Evolutionary conservation across 192 early-diverging fungal species (phyloP).

Genomic region (Lunasporangiospora selenospora): DNA sequence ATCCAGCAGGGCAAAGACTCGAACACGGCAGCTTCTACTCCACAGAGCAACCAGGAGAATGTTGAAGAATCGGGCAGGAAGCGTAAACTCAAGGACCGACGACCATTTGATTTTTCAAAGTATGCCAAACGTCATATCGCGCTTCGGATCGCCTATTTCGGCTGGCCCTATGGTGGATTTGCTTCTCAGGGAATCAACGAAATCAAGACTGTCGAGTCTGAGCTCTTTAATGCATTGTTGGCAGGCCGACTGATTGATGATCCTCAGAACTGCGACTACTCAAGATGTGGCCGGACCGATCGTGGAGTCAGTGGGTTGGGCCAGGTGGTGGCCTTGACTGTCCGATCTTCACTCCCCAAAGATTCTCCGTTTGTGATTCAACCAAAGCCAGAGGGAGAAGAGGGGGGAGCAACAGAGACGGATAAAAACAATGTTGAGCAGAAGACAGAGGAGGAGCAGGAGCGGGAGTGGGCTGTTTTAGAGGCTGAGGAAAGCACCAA

Average conservation of each 20-base stretch:
- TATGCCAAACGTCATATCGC: constrained; percentile 83
- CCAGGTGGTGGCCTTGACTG: constrained; percentile 84
- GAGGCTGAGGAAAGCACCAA: constrained; percentile 41
- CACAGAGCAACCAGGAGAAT: too few relatives aligned
- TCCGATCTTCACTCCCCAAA: constrained; percentile 69
- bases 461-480: constrained; percentile 30
- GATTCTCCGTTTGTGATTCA: constrained; percentile 49
- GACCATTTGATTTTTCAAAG: constrained; percentile 78
- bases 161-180: constrained; percentile 89
- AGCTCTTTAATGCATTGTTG: constrained; percentile 83
- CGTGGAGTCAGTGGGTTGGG: constrained; percentile 91
- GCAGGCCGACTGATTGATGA: constrained; percentile 78
- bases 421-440: neutral
- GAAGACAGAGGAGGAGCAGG: constrained; percentile 22
- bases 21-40: constrained; percentile 2
- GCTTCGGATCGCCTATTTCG: constrained; percentile 90
- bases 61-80: too few relatives aligned
- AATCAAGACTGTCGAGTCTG: constrained; percentile 81
- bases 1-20: constrained; percentile 7
- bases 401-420: constrained; percentile 15
- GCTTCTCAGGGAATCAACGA: constrained; percentile 70
- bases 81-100: constrained; percentile 30
- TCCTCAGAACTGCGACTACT: constrained; percentile 73
- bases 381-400: constrained; percentile 25
- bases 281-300: constrained; percentile 87